These are phyloP conservation scores for Jaminaea rosea DNA, from an alignment of 1,284 basidiomycete genomes.

Conservation along the genomic window DNA sequence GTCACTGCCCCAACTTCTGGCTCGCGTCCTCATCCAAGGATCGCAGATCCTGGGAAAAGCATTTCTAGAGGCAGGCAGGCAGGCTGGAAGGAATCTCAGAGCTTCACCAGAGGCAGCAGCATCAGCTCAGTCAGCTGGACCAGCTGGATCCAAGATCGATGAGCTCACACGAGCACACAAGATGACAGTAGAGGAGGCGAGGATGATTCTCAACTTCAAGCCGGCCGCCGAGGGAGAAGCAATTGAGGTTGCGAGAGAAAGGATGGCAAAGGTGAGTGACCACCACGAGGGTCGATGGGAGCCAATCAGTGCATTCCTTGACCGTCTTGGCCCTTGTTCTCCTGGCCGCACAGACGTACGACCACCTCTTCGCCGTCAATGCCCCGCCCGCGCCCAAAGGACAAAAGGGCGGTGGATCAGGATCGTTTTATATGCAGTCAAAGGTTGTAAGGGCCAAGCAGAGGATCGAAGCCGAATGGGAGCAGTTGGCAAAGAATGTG, in stretches of 20 bases:
- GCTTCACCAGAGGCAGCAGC: conserved; percentile 65
- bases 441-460: conserved; percentile 91
- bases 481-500: background rate
- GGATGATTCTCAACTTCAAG: conserved; percentile 73
- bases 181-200: conserved; percentile 94
- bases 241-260: conserved; percentile 12
- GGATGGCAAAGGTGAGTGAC: background rate
- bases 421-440: conserved; percentile 70
- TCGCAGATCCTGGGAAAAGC: conserved; percentile 82
- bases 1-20: conserved; percentile 55
- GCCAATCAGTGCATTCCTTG: background rate
- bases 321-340: background rate
- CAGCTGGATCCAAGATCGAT: conserved; percentile 36
- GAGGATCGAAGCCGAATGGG: conserved; percentile 76
- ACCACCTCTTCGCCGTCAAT: conserved; percentile 82
- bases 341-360: conserved; percentile 62
- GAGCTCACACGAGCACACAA: conserved; percentile 61
- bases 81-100: conserved; percentile 83
- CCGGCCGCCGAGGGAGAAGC: background rate
- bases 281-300: background rate
- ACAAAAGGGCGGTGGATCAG: conserved; percentile 37
- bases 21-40: conserved; percentile 73
- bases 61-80: conserved; percentile 76
- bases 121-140: conserved; percentile 57
- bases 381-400: conserved; percentile 50